A percentile compares a stretch with the other conserved stretches of the same genome.
These are phyloP conservation scores for Globisporangium parvum DNA, from an alignment of 352 stramenopile species.

Conservation along the genomic window DNA sequence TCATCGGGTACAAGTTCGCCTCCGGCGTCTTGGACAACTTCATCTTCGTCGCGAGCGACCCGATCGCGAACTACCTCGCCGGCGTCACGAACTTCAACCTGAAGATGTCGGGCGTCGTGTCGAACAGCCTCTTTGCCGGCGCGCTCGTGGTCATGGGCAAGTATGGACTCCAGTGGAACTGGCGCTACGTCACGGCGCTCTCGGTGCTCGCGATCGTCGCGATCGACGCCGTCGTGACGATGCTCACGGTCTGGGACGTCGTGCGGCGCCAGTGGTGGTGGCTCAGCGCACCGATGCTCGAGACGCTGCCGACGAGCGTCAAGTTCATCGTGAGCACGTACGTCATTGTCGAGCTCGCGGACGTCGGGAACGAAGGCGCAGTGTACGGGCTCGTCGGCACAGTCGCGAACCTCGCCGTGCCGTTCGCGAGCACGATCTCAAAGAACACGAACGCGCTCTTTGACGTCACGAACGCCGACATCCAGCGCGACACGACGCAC, in stretches of 20 bases:
- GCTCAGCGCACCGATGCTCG: slow-evolving; percentile 27
- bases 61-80: slow-evolving; percentile 17
- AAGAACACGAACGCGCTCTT: slow-evolving; percentile 30
- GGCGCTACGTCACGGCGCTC: slow-evolving; percentile 22
- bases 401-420: slow-evolving; percentile 29
- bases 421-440: slow-evolving; percentile 31
- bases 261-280: slow-evolving; percentile 43
- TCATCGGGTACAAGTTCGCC: slow-evolving; percentile 17
- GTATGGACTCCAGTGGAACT: slow-evolving; percentile 23
- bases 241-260: slow-evolving; percentile 29
- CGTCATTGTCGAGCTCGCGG: slow-evolving; percentile 46
- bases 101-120: slow-evolving; percentile 5
- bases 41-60: slow-evolving; percentile 13
- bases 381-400: slow-evolving; percentile 39
- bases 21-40: slow-evolving; percentile 14
- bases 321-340: slow-evolving; percentile 38
- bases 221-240: slow-evolving; percentile 16
- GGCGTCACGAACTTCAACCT: slow-evolving; percentile 15
- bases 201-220: slow-evolving; percentile 9
- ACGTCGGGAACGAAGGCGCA: slow-evolving; percentile 36
- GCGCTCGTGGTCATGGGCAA: too few relatives aligned
- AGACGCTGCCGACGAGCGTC: slow-evolving; percentile 30
- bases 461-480: slow-evolving; percentile 29
- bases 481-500: slow-evolving; percentile 29
- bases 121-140: too few relatives aligned